Conservation (phyloP, 805 yeast species). For the Hanseniaspora nectarophila region DNA sequence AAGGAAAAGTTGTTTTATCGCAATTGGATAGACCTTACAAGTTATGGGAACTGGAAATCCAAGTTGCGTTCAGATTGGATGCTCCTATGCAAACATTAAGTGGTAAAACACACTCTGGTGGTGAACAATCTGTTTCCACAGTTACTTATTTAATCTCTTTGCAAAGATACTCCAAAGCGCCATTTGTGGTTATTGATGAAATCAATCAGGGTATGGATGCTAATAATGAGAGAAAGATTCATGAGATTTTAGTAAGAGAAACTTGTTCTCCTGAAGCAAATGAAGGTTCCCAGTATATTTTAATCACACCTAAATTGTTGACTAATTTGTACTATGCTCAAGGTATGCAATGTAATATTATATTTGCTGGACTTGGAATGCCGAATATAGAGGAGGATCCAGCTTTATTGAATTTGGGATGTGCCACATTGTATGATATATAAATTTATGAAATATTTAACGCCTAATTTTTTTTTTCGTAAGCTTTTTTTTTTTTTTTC, state of each 20-base stretch:
- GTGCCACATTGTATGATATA: conserved; percentile 24
- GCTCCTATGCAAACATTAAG: conserved; percentile 54
- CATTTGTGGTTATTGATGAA: conserved; percentile 92
- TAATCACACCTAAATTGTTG: conserved; percentile 84
- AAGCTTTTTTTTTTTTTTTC: background rate
- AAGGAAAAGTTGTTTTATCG: conserved; percentile 61
- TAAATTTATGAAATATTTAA: background rate
- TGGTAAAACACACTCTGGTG: conserved; percentile 50
- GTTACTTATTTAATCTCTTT: conserved; percentile 80
- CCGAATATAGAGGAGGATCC: conserved; percentile 30
- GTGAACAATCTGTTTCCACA: conserved; percentile 92
- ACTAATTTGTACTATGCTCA: conserved; percentile 66
- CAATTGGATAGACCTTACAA: conserved; percentile 38
- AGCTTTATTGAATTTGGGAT: conserved; percentile 29
- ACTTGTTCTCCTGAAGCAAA: conserved; percentile 48
- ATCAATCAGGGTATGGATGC: conserved; percentile 99
- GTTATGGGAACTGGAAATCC: conserved; percentile 74
- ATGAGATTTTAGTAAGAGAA: conserved; percentile 68
- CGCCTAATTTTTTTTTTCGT: no score
- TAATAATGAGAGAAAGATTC: conserved; percentile 76
- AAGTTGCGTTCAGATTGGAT: conserved; percentile 78
- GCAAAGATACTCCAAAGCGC: conserved; percentile 78
- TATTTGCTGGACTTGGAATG: conserved; percentile 47
- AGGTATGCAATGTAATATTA: conserved; percentile 37
- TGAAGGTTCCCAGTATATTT: conserved; percentile 60